These are phyloP conservation scores for Yarrowia keelungensis DNA, from an alignment of 805 yeast species.

Conservation along the genomic window DNA sequence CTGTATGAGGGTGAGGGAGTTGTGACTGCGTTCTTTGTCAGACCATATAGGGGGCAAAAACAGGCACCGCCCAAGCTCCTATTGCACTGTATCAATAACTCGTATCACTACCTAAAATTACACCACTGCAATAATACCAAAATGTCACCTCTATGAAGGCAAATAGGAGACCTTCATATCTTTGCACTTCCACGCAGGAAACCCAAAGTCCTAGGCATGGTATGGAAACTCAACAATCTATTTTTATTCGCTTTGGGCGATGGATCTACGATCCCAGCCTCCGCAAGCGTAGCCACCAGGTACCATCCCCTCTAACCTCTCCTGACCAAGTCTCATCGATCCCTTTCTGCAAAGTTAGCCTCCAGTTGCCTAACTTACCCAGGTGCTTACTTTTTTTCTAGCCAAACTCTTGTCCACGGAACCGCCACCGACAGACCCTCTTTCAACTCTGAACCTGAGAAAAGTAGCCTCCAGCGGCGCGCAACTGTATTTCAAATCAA, in stretches of 20 bases:
- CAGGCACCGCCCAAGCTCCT: too few relatives aligned
- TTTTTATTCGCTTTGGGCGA: not conserved
- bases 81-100: too few relatives aligned
- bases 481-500: too few relatives aligned
- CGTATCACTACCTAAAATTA: not conserved
- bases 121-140: too few relatives aligned
- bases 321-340: not conserved
- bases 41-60: too few relatives aligned
- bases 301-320: not conserved
- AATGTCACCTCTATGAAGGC: too few relatives aligned
- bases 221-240: not conserved
- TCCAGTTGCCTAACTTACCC: slow-evolving; percentile 5
- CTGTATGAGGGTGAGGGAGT: not conserved
- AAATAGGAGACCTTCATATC: too few relatives aligned
- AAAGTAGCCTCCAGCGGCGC: too few relatives aligned
- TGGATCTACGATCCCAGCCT: too few relatives aligned
- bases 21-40: too few relatives aligned
- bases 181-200: too few relatives aligned
- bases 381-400: not conserved
- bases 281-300: not conserved
- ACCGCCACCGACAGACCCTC: not conserved
- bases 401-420: not conserved
- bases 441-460: not conserved
- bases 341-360: slow-evolving; percentile 3
- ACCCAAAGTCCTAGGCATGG: too few relatives aligned